Conservation (phyloP, 805 yeast genomes). For the Wickerhamiella alocasiicola region DNA sequence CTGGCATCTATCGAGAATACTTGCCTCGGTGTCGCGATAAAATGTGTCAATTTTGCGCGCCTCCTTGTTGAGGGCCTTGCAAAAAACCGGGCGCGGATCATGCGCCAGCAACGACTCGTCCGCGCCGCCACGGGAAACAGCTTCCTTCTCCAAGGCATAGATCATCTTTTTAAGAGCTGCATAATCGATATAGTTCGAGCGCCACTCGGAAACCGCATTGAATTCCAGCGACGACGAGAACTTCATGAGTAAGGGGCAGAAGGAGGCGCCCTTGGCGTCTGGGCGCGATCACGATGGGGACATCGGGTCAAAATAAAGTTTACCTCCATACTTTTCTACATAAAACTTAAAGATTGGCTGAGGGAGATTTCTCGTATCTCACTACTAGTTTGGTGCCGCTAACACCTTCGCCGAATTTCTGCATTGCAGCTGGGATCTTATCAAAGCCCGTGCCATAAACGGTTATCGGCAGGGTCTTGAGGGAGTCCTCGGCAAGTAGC, state of each 20-base stretch:
- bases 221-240: constrained; percentile 90
- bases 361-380: background rate
- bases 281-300: too few relatives aligned
- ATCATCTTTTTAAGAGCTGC: constrained; percentile 76
- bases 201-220: constrained; percentile 98
- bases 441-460: constrained; percentile 22
- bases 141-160: constrained; percentile 63
- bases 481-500: constrained; percentile 12
- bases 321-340: too few relatives aligned
- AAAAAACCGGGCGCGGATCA: constrained; percentile 49
- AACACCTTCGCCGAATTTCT: constrained; percentile 18
- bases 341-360: too few relatives aligned
- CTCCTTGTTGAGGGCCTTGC: constrained; percentile 65
- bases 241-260: constrained; percentile 54
- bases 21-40: constrained; percentile 54
- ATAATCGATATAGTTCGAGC: constrained; percentile 81
- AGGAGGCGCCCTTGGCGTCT: too few relatives aligned
- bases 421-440: constrained; percentile 18
- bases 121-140: constrained; percentile 17
- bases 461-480: constrained; percentile 15
- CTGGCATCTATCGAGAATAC: constrained; percentile 40
- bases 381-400: constrained; percentile 22
- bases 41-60: constrained; percentile 63
- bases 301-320: too few relatives aligned
- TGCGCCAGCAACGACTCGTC: constrained; percentile 24